These are phyloP conservation scores for Sisymbrium irio DNA, from an alignment of 345 rosid genomes.

Conservation along the genomic window DNA sequence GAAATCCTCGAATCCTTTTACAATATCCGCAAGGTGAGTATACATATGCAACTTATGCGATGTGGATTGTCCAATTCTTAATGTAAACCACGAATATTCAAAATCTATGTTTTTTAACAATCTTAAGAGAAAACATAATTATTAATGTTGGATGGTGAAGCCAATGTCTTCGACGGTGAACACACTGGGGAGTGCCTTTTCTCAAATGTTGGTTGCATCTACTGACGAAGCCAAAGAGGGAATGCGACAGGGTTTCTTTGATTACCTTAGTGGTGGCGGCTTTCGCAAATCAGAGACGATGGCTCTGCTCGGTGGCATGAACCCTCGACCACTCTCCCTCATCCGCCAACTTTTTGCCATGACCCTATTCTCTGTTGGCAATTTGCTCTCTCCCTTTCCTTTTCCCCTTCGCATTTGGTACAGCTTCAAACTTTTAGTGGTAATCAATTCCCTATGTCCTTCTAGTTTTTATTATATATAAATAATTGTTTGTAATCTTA, in stretches of 20 bases:
- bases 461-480: neutral
- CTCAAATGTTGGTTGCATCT: conserved; percentile 27
- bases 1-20: conserved; percentile 38
- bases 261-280: conserved; percentile 28
- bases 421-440: conserved; percentile 23
- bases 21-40: conserved; percentile 40
- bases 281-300: conserved; percentile 17
- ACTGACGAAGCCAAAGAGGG: conserved; percentile 36
- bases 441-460: neutral
- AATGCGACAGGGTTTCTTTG: conserved; percentile 26
- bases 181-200: conserved; percentile 35
- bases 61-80: neutral
- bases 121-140: neutral
- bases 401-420: conserved; percentile 33
- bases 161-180: conserved; percentile 1
- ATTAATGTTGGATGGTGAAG: neutral
- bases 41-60: neutral
- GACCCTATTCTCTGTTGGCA: conserved; percentile 20
- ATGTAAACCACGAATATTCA: neutral
- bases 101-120: neutral
- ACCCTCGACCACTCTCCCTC: conserved; percentile 31
- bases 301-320: conserved; percentile 35
- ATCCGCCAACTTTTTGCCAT: conserved; percentile 29
- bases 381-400: conserved; percentile 37
- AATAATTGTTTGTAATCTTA: neutral